Evolutionary conservation across 2,329 filamentous ascomycete genomes (phyloP), one percentile per base, ranked within the genome.

Genomic region (Ceratocystis cacaofunesta): DNA sequence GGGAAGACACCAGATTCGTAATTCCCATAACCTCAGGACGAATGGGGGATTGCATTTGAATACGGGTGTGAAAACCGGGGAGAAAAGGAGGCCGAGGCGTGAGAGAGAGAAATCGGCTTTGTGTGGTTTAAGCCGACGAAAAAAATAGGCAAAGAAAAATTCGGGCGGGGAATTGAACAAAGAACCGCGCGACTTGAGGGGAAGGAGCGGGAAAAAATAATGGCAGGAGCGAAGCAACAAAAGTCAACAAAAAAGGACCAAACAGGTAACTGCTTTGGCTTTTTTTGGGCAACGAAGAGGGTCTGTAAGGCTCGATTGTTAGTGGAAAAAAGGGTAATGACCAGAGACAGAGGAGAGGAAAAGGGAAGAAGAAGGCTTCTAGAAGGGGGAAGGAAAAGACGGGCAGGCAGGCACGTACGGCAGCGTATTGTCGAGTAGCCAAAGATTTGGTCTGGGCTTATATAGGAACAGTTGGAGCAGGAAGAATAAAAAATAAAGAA

Each of bases 1-100:
- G 61, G 43, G 72, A 71, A 17, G 69, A 68, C 55, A 69, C 68
- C 36, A 69, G 68, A 67, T 66, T 69, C 22, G 65, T 67, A 22
- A 69, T 69, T 66, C 68, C 68, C 68, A 69, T 69, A 46, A 69
- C 68, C 48, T 69, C 68, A 48, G 69, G 25, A 65, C 67, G 36
- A 66, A 68, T 67, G 68, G 70, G 61, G 68, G 61, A 44, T 65
- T 68, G 67, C 68, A 69, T 71, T 65, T 62, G 63, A 48, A 25
- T 44, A 30, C 17, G 55, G 57, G 50, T 25, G 50, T 12, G 19
- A 55, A 12, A 12, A 7, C 50, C 22, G 50, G n/a, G 0, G 5
- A 50, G 46, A n/a, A 15, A 17, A 15, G 22, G 25, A 19, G 50
- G 50, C 19, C n/a, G 50, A 30, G 4, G 52, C 5, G 52, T 6